A percentile compares a stretch with the other conserved stretches of the same genome.
phyloP scores from a whole-genome alignment of 805 yeast genomes.

The Metschnikowia vanudenii region DNA sequence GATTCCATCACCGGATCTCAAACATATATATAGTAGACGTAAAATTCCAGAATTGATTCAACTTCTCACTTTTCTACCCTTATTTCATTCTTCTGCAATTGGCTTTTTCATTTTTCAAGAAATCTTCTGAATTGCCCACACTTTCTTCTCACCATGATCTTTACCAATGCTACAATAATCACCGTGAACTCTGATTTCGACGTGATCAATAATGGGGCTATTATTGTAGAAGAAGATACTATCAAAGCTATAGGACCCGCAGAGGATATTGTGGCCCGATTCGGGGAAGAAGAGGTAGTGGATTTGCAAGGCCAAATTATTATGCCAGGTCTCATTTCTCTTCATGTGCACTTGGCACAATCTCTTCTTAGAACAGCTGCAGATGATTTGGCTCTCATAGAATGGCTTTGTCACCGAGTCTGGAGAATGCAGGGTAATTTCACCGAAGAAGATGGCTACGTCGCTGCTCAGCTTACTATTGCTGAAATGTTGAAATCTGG shows the following conservation, averaged over 20 bases:
- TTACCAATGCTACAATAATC: constrained; percentile 12
- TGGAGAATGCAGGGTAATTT: constrained; percentile 19
- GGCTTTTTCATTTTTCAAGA: too few relatives aligned
- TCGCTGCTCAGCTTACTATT: constrained; percentile 17
- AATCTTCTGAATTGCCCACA: too few relatives aligned
- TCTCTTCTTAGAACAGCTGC: constrained; percentile 17
- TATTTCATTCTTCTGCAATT: too few relatives aligned
- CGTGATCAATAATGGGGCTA: constrained; percentile 14
- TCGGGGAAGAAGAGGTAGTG: constrained; percentile 4
- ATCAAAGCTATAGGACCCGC: constrained; percentile 14
- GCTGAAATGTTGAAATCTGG: constrained; percentile 19
- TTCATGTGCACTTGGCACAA: constrained; percentile 18
- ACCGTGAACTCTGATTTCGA: constrained; percentile 16
- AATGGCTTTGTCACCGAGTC: constrained; percentile 16
- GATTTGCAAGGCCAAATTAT: constrained; percentile 14
- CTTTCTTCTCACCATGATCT: constrained; percentile 10
- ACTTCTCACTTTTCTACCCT: too few relatives aligned
- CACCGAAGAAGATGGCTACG: constrained; percentile 18
- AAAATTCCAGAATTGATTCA: too few relatives aligned
- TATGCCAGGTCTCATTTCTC: constrained; percentile 18
- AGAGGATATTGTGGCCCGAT: constrained; percentile 2
- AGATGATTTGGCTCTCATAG: constrained; percentile 17
- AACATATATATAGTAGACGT: too few relatives aligned
- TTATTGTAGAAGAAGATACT: constrained; percentile 12
- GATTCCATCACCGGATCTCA: too few relatives aligned